phyloP scores from a whole-genome alignment of 139 green algal genomes.

The Chlamydomonas sp. region DNA sequence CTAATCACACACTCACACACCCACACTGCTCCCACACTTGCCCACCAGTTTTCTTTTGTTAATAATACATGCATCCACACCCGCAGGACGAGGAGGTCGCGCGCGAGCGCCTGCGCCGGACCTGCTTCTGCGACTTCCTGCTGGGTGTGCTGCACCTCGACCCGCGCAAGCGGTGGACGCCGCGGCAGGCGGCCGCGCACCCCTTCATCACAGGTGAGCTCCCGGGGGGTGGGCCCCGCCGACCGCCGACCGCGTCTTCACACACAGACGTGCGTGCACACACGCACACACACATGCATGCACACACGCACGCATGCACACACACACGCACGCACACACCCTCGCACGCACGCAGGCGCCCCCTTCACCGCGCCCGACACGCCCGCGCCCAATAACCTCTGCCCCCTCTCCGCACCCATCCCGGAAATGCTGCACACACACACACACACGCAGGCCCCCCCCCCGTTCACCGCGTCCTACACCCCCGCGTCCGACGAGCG shows the following conservation, averaged over 20 bases:
- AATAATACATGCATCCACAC: not conserved
- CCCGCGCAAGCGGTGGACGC: conserved; percentile 62
- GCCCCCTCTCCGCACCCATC: not conserved
- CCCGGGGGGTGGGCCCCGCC: not conserved
- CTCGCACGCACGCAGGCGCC: not conserved
- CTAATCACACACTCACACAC: no score
- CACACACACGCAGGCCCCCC: not conserved
- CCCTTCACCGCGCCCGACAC: not conserved
- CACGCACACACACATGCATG: not conserved
- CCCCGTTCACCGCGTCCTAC: not conserved
- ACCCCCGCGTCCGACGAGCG: not conserved
- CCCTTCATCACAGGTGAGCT: conserved; percentile 76
- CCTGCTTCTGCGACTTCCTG: conserved; percentile 80
- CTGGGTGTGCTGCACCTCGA: conserved; percentile 65
- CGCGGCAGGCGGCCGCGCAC: conserved; percentile 73
- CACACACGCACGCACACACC: conserved; percentile 4
- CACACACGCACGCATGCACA: conserved; percentile 8
- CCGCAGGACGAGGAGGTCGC: conserved; percentile 31
- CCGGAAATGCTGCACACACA: not conserved
- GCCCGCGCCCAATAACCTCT: not conserved
- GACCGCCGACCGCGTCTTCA: not conserved
- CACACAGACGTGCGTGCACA: conserved; percentile 7
- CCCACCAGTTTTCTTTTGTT: not conserved
- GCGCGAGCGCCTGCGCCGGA: conserved; percentile 39
- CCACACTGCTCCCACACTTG: not conserved